Percentiles rank a stretch among this genome's conserved stretches.
Conservation (phyloP, 2,329 filamentous ascomycete species). For the Xylariaceae sp. region DNA sequence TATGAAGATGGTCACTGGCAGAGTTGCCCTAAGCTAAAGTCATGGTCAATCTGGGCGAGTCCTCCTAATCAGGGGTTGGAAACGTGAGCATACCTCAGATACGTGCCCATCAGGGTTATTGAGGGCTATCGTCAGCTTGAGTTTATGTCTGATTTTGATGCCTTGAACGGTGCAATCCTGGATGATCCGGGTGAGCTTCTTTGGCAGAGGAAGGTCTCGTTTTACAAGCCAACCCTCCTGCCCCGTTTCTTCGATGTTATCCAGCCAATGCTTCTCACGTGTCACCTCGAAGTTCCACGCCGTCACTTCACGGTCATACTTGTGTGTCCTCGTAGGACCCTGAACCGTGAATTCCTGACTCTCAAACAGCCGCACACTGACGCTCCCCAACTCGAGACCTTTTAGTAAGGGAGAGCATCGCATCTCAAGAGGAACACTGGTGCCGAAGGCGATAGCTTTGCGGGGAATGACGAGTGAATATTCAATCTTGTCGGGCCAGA, state of each 20-base stretch:
- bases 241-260: conserved; percentile 64
- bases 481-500: conserved; percentile 96
- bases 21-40: conserved; percentile 71
- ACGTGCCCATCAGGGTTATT: conserved; percentile 93
- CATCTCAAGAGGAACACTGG: conserved; percentile 78
- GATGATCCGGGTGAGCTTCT: conserved; percentile 74
- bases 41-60: conserved; percentile 15
- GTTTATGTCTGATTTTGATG: conserved; percentile 89
- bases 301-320: conserved; percentile 60
- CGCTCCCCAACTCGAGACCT: conserved; percentile 78
- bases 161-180: conserved; percentile 86
- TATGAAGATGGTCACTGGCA: conserved; percentile 91
- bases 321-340: conserved; percentile 52
- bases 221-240: conserved; percentile 62
- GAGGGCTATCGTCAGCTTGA: conserved; percentile 85
- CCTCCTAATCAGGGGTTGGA: background rate
- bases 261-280: conserved; percentile 62
- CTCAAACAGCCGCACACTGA: conserved; percentile 78
- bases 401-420: conserved; percentile 85
- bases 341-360: conserved; percentile 62
- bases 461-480: conserved; percentile 92
- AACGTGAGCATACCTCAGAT: conserved; percentile 64
- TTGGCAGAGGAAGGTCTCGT: conserved; percentile 68
- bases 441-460: conserved; percentile 92
- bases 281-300: conserved; percentile 54